Percentiles rank a stretch among this genome's conserved stretches.
Evolutionary conservation across 2,329 filamentous ascomycete species (phyloP).

Genomic region (Fusarium buharicum): DNA sequence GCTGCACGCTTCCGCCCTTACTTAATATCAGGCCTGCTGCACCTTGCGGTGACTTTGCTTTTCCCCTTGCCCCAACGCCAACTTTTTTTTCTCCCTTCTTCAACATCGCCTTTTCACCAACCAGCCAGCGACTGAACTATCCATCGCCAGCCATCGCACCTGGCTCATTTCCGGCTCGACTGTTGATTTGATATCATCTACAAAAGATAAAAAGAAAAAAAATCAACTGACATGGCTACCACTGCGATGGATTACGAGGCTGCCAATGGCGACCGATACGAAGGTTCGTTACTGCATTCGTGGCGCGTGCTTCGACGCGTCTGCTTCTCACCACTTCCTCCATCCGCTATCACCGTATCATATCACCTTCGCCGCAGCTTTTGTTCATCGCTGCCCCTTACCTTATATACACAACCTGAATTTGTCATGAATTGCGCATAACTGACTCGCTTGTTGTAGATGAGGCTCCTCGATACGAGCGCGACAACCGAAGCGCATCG

Average conservation of each 20-base stretch:
- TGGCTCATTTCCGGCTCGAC: constrained; percentile 30
- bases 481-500: constrained; percentile 73
- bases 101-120: constrained; percentile 41
- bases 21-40: constrained; percentile 33
- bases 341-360: background rate
- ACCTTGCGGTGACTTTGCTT: constrained; percentile 38
- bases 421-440: background rate
- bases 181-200: constrained; percentile 15
- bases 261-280: constrained; percentile 73
- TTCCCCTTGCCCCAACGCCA: constrained; percentile 40
- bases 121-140: constrained; percentile 41
- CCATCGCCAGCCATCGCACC: constrained; percentile 39
- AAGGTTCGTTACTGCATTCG: constrained; percentile 60
- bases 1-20: constrained; percentile 27
- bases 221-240: constrained; percentile 62
- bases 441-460: constrained; percentile 55
- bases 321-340: background rate
- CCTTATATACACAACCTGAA: background rate
- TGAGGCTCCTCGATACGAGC: constrained; percentile 72
- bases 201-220: no score
- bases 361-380: constrained; percentile 1
- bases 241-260: constrained; percentile 77
- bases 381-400: background rate
- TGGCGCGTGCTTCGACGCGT: constrained; percentile 36
- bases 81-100: constrained; percentile 43